A percentile compares a stretch with the other conserved stretches of the same genome.
Evolutionary conservation across 495 filamentous ascomycete species (phyloP).

Genomic region (Lasiosphaeria hispida): DNA sequence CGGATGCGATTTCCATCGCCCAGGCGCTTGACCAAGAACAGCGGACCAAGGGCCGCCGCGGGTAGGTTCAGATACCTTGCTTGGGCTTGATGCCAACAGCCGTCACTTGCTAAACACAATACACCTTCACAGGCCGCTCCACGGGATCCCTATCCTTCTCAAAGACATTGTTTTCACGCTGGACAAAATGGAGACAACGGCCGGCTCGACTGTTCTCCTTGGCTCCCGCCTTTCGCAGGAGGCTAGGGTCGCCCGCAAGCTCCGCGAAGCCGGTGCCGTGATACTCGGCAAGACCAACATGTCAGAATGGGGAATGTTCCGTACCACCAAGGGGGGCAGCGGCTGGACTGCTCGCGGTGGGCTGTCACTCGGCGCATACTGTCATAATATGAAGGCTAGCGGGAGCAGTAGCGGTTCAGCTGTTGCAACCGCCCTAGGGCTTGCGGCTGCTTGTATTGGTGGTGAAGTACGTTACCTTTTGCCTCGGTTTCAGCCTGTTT

Average conservation of each 20-base stretch:
- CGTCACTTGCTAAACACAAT: no score
- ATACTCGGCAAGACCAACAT: conserved; percentile 5
- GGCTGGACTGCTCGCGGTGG: neutral
- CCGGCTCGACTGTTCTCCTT: neutral
- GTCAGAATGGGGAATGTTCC: conserved; percentile 5
- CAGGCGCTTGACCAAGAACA: conserved; percentile 4
- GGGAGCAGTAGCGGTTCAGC: neutral
- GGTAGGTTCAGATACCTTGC: neutral
- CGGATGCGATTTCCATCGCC: neutral
- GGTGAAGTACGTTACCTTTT: neutral
- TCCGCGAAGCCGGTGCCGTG: conserved; percentile 1
- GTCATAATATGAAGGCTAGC: neutral
- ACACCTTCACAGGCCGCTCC: neutral
- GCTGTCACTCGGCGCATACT: neutral
- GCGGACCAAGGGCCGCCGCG: neutral
- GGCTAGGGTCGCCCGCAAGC: neutral
- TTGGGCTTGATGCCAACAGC: neutral
- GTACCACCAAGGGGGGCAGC: neutral
- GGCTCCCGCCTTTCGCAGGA: neutral
- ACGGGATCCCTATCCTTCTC: conserved; percentile 3
- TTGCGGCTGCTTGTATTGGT: neutral
- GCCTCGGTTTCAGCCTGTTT: neutral
- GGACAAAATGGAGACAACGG: neutral
- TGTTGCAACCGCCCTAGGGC: conserved; percentile 2
- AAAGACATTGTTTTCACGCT: neutral